Conservation (phyloP, 768 basidiomycete genomes). For the Ramaria rubella region DNA sequence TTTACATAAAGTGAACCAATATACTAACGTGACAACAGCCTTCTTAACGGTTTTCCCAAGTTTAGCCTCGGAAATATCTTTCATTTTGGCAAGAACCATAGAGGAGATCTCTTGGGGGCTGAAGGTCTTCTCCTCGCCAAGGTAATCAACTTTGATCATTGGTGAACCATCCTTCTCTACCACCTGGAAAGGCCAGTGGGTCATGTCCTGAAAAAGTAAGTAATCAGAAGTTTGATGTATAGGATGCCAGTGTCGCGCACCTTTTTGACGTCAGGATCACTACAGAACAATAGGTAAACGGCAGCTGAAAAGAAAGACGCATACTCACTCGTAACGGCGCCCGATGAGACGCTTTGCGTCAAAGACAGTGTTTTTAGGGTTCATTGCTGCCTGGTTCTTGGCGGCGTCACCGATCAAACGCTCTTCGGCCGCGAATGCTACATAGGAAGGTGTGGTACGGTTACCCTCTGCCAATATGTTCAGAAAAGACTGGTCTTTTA, state of each 20-base stretch:
- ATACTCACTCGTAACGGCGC: conserved; percentile 83
- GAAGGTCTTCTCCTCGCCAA: conserved; percentile 92
- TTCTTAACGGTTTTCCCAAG: conserved; percentile 98
- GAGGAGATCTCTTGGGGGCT: conserved; percentile 99
- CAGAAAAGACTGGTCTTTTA: background rate
- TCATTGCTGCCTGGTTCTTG: conserved; percentile 99
- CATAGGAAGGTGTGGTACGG: conserved; percentile 98
- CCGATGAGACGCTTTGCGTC: conserved; percentile 99
- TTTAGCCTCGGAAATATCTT: conserved; percentile 99
- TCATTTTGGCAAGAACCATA: conserved; percentile 99
- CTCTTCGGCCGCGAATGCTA: conserved; percentile 94
- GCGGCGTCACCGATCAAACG: conserved; percentile 98
- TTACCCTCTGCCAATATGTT: conserved; percentile 68
- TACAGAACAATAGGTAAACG: conserved; percentile 21
- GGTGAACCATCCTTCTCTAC: conserved; percentile 97
- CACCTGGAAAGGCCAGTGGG: conserved; percentile 97
- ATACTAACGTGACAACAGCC: conserved; percentile 90
- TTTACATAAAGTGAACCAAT: conserved; percentile 9
- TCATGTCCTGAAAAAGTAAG: conserved; percentile 62
- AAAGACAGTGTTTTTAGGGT: conserved; percentile 98
- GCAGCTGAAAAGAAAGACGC: background rate
- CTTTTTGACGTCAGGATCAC: conserved; percentile 93
- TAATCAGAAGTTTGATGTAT: conserved; percentile 5
- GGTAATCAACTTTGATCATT: conserved; percentile 92
- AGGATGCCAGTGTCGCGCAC: conserved; percentile 27